Evolutionary conservation across 768 basidiomycete species (phyloP).

Genomic region (Kwoniella heveanensis): DNA sequence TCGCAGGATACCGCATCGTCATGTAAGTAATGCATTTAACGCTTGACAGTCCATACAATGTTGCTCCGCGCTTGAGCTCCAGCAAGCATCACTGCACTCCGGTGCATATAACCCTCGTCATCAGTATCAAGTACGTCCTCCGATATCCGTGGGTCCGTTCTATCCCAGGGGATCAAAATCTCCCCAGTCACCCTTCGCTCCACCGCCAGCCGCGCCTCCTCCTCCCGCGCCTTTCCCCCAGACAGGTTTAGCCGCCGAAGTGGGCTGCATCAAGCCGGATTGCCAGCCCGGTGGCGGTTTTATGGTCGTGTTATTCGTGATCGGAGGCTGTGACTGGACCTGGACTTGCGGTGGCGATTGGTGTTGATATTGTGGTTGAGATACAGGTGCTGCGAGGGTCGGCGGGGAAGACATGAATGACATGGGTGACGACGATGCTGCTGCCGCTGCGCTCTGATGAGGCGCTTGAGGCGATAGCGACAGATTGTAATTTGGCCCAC

Average conservation of each 20-base stretch:
- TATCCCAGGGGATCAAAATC: slow-evolving; percentile 55
- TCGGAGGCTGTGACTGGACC: background rate
- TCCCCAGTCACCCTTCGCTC: slow-evolving; percentile 43
- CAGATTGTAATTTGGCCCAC: slow-evolving; percentile 51
- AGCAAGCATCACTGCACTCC: too few species aligned
- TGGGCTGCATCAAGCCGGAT: slow-evolving; percentile 49
- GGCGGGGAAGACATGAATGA: slow-evolving; percentile 29
- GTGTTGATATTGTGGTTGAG: background rate
- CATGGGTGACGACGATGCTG: slow-evolving; percentile 12
- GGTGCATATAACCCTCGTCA: too few species aligned
- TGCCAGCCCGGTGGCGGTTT: slow-evolving; percentile 48
- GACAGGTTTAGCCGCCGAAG: slow-evolving; percentile 32
- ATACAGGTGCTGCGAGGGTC: background rate
- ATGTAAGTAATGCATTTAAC: too few species aligned
- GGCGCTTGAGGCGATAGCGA: slow-evolving; percentile 36
- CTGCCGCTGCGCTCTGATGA: slow-evolving; percentile 1
- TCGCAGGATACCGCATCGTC: too few species aligned
- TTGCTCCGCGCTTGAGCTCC: too few species aligned
- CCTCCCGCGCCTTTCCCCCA: slow-evolving; percentile 20
- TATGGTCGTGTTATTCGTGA: slow-evolving; percentile 17
- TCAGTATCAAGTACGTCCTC: too few species aligned
- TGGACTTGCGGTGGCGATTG: background rate
- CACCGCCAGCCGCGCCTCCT: slow-evolving; percentile 4
- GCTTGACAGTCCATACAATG: too few species aligned
- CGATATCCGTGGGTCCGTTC: too few species aligned